phyloP scores from a whole-genome alignment of 2,329 filamentous ascomycete species.

The Capronia coronata region DNA sequence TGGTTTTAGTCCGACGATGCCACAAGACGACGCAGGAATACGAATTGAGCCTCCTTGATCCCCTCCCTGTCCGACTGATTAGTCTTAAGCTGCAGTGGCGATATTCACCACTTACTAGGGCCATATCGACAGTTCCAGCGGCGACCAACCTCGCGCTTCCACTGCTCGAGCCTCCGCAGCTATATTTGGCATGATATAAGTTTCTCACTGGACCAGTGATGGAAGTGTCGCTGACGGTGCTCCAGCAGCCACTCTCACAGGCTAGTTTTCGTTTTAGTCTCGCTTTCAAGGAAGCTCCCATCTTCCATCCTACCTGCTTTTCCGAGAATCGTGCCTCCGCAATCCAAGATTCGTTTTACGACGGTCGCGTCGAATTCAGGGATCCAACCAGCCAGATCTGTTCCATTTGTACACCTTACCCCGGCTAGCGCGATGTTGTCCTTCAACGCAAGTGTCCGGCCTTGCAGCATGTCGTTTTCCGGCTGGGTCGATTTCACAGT shows the following conservation, averaged over 20 bases:
- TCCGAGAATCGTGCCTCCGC: slow-evolving; percentile 40
- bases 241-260: slow-evolving; percentile 40
- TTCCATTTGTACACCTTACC: slow-evolving; percentile 43
- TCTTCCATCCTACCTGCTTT: slow-evolving; percentile 34
- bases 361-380: slow-evolving; percentile 43
- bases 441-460: slow-evolving; percentile 43
- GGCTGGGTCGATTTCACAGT: not conserved
- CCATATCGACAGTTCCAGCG: slow-evolving; percentile 27
- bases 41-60: slow-evolving; percentile 34
- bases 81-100: not conserved
- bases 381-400: slow-evolving; percentile 31
- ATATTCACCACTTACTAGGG: not conserved
- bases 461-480: slow-evolving; percentile 32
- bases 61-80: slow-evolving; percentile 31
- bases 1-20: slow-evolving; percentile 47
- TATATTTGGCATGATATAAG: slow-evolving; percentile 38
- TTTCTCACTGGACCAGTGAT: slow-evolving; percentile 46
- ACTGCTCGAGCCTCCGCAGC: slow-evolving; percentile 44
- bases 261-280: slow-evolving; percentile 34
- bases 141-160: slow-evolving; percentile 42
- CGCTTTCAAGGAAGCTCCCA: not conserved
- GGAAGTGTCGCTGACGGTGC: slow-evolving; percentile 38
- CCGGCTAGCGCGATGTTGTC: slow-evolving; percentile 45
- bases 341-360: slow-evolving; percentile 39
- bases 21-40: slow-evolving; percentile 40